Conservation (phyloP, 2,329 filamentous ascomycete genomes). For the Verticillium longisporum region DNA sequence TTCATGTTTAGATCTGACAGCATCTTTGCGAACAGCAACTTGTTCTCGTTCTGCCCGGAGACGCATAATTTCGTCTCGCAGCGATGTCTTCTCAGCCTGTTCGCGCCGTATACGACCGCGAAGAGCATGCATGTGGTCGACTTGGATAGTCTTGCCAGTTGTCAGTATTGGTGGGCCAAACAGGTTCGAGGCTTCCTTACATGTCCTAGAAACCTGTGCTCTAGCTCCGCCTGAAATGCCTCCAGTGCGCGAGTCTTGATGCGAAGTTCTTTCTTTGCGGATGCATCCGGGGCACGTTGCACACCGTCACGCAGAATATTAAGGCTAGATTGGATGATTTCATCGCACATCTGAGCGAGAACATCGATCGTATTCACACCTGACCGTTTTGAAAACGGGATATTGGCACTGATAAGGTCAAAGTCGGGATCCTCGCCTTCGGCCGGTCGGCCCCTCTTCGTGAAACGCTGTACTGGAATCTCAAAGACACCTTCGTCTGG, state of each 20-base stretch:
- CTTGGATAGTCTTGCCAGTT: conserved; percentile 41
- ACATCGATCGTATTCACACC: conserved; percentile 59
- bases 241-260: conserved; percentile 51
- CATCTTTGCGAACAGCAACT: conserved; percentile 56
- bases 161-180: neutral
- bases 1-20: conserved; percentile 53
- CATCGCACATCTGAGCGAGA: conserved; percentile 53
- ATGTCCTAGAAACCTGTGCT: conserved; percentile 49
- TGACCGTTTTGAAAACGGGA: conserved; percentile 44
- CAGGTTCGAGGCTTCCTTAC: conserved; percentile 29
- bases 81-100: conserved; percentile 47
- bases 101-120: conserved; percentile 50
- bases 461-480: conserved; percentile 56
- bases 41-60: conserved; percentile 55
- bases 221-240: conserved; percentile 51
- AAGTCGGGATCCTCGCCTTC: conserved; percentile 32
- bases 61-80: conserved; percentile 54
- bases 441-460: conserved; percentile 32
- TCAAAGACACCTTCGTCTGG: conserved; percentile 30
- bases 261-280: conserved; percentile 44
- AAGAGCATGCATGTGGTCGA: conserved; percentile 52
- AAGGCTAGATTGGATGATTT: conserved; percentile 47
- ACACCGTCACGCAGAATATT: conserved; percentile 35
- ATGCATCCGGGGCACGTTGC: conserved; percentile 31
- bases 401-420: conserved; percentile 41